Base-by-base conservation (phyloP, 2,329 filamentous ascomycete genomes). In the Microcera coccophila region DNA sequence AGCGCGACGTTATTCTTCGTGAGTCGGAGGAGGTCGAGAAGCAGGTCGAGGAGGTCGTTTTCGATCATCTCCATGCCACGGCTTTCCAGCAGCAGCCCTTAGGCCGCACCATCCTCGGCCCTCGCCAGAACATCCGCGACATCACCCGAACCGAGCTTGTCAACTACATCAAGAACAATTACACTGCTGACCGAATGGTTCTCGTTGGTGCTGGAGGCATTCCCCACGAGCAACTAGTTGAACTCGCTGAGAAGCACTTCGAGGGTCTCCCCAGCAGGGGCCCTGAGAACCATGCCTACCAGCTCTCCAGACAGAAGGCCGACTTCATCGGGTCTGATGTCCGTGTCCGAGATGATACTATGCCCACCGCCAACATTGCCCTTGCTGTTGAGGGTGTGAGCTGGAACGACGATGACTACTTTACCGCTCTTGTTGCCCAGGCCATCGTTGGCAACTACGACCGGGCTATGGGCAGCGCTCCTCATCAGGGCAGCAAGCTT, bases 21-120 rank as follows among this genome's bases (percentile, higher is more conserved):
- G 93, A 98, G 74, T 93, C 95, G 62, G 93, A 98, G 75, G 93
- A 98, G 79, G 94, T 98, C 57, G 93, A 98, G 81, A 98, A 98
- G 82, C 91, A 97, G 77, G 78, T 97, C 46, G 94, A 98, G 77
- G 93, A 98, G 75, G 93, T 98, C 57, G 94, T 98, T 48, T 98
- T 98, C 64, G 93, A 98, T 75, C 93, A 98, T 74, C 79, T 98
- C 47, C 93, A 98, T 74, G 91, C 93, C 63, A 98, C 93, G 59
- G 94, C 93, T 62, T 98, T 88, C 83, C 90, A 96, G 77, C 79
- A 84, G 67, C 93, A 98, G 77, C 86, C 93, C 50, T 83, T 98
- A 47, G 93, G 93, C 70, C 90, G 93, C 68, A 98, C 93, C 60
- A 98, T 98, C 69, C 82, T 98, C 53, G 93, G 93, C 58, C 93